Evolutionary conservation across 108 stramenopile genomes (phyloP).

Genomic region (Chaetoceros muelleri): DNA sequence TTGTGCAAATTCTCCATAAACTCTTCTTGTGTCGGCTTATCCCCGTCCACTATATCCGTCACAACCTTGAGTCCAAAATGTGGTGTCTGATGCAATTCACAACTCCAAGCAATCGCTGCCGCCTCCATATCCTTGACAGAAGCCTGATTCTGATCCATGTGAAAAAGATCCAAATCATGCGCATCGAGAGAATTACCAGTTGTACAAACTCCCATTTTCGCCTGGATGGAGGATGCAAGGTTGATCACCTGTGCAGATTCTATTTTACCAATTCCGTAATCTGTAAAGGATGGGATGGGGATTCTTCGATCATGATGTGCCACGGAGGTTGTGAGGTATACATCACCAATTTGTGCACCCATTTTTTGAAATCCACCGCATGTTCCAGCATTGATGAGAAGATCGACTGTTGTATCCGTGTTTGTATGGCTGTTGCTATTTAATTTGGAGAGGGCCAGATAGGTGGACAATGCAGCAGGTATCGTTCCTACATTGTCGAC

Average conservation of each 20-base stretch:
- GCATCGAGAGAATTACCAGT: conserved; percentile 90
- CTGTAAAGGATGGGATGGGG: conserved; percentile 85
- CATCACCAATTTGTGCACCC: conserved; percentile 88
- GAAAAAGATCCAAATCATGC: conserved; percentile 58
- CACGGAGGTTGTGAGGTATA: conserved; percentile 77
- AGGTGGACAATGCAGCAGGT: conserved; percentile 69
- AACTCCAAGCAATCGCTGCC: conserved; percentile 88
- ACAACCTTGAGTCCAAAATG: conserved; percentile 94
- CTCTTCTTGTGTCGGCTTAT: conserved; percentile 82
- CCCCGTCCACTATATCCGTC: conserved; percentile 93
- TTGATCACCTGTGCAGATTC: conserved; percentile 30
- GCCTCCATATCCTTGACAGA: conserved; percentile 97
- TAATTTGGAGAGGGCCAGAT: conserved; percentile 58
- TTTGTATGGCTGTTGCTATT: too few relatives aligned
- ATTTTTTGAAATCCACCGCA: conserved; percentile 90
- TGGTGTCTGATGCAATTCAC: conserved; percentile 59
- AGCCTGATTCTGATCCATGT: conserved; percentile 80
- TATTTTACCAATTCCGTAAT: conserved; percentile 75
- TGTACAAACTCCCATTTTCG: conserved; percentile 83
- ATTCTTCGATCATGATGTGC: conserved; percentile 96
- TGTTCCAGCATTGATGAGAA: conserved; percentile 93
- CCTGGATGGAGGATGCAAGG: conserved; percentile 34
- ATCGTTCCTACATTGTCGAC: conserved; percentile 95
- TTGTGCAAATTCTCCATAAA: conserved; percentile 86
- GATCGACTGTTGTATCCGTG: conserved; percentile 34